Evolutionary conservation across 345 rosid genomes (phyloP).

Genomic region (Aurinia saxatilis): DNA sequence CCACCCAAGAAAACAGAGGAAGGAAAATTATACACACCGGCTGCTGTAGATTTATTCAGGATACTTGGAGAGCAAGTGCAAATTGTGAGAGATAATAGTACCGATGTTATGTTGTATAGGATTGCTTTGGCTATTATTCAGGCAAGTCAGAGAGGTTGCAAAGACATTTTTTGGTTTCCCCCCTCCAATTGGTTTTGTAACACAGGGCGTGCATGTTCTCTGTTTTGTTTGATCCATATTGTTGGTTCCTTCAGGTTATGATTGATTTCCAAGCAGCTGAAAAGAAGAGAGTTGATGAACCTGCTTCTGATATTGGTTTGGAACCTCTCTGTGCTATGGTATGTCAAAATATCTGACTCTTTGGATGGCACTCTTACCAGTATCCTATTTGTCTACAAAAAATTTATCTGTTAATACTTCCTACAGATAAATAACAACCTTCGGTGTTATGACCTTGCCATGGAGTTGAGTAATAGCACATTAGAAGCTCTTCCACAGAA

Average conservation of each 20-base stretch:
- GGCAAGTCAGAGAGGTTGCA: constrained; percentile 41
- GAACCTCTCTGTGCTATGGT: constrained; percentile 98
- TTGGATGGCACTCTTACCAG: not conserved
- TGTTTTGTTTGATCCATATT: constrained; percentile 8
- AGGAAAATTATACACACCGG: constrained; percentile 97
- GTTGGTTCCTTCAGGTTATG: constrained; percentile 66
- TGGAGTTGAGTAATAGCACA: constrained; percentile 86
- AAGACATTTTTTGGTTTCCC: not conserved
- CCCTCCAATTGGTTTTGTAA: not conserved
- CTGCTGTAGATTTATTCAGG: constrained; percentile 99
- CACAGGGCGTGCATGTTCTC: not conserved
- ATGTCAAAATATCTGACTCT: constrained; percentile 26
- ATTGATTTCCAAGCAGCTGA: constrained; percentile 98
- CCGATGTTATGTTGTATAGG: constrained; percentile 94
- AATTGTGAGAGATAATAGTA: constrained; percentile 95
- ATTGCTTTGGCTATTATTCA: constrained; percentile 90
- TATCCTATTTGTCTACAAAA: not conserved
- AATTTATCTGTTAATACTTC: constrained; percentile 3
- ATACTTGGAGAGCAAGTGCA: constrained; percentile 99
- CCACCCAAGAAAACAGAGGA: constrained; percentile 98
- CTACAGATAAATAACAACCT: constrained; percentile 89
- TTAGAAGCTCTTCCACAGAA: constrained; percentile 93
- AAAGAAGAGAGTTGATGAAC: constrained; percentile 78
- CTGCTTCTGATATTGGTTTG: constrained; percentile 89
- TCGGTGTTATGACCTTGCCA: constrained; percentile 97